A percentile compares a stretch with the other conserved stretches of the same genome.
These are phyloP conservation scores for Xylariaceae sp. DNA, from an alignment of 2,329 filamentous ascomycete genomes.

Conservation along the genomic window DNA sequence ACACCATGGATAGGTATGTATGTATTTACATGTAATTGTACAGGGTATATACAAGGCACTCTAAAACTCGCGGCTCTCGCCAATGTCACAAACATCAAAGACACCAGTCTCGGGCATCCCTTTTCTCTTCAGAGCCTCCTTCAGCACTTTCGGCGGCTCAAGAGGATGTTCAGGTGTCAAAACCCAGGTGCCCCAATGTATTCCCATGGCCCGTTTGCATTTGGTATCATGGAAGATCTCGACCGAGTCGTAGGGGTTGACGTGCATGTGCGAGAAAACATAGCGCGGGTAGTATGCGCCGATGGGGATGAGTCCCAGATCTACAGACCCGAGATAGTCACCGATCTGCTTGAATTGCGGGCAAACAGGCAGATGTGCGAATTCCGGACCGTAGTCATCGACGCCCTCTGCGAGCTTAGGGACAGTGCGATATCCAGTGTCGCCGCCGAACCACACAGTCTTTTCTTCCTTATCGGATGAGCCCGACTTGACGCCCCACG, in stretches of 20 bases:
- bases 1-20: no score
- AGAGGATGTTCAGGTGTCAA: slow-evolving; percentile 80
- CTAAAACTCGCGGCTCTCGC: slow-evolving; percentile 74
- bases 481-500: slow-evolving; percentile 74
- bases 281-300: slow-evolving; percentile 75
- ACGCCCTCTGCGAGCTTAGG: slow-evolving; percentile 54
- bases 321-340: slow-evolving; percentile 74
- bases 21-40: no score
- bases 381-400: slow-evolving; percentile 70
- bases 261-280: slow-evolving; percentile 78
- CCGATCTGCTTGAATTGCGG: slow-evolving; percentile 87
- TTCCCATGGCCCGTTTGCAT: slow-evolving; percentile 74
- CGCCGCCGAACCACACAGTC: slow-evolving; percentile 84
- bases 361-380: slow-evolving; percentile 65
- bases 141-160: slow-evolving; percentile 73
- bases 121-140: slow-evolving; percentile 64
- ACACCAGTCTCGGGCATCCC: slow-evolving; percentile 66
- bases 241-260: slow-evolving; percentile 80
- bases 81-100: slow-evolving; percentile 81
- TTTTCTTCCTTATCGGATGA: slow-evolving; percentile 40
- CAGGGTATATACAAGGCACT: background rate
- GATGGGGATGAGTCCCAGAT: slow-evolving; percentile 89
- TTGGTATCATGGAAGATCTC: slow-evolving; percentile 84
- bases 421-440: slow-evolving; percentile 85
- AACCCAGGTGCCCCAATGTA: slow-evolving; percentile 92